A percentile compares a stretch with the other conserved stretches of the same genome.
Conservation (phyloP, 768 basidiomycete species). For the Suillus bovinus region DNA sequence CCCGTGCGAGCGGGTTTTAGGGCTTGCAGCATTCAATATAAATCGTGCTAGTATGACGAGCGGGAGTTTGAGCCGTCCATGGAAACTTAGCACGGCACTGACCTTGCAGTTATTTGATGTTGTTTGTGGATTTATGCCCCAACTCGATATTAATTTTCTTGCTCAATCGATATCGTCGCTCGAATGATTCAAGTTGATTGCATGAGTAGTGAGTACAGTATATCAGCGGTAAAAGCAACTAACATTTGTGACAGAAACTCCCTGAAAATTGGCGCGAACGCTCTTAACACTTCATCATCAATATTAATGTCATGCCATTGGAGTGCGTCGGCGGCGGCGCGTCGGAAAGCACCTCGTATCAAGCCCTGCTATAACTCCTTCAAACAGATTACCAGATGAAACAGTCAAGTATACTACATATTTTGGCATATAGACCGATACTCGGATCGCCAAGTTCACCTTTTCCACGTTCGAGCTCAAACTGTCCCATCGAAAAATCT, state of each 20-base stretch:
- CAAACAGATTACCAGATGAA: not conserved
- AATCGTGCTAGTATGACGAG: not conserved
- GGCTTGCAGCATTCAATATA: not conserved
- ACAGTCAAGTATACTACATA: not conserved
- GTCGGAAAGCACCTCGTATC: not conserved
- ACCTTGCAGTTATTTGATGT: not conserved
- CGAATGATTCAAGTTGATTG: no score
- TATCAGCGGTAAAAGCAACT: no score
- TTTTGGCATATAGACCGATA: not conserved
- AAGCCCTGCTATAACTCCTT: not conserved
- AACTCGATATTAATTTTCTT: no score
- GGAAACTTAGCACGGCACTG: not conserved
- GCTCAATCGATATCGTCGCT: no score
- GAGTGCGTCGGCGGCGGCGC: no score
- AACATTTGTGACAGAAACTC: not conserved
- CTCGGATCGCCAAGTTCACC: not conserved
- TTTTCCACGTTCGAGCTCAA: not conserved
- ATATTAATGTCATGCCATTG: no score
- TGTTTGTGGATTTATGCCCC: no score
- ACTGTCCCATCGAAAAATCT: not conserved
- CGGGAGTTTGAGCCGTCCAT: no score
- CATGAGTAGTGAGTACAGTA: no score
- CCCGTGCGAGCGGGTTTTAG: conserved; percentile 8
- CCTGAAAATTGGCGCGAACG: not conserved
- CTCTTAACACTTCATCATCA: no score